These are phyloP conservation scores for Thermothelomyces thermophilus DNA, from an alignment of 2,329 filamentous ascomycete species.

Conservation along the genomic window DNA sequence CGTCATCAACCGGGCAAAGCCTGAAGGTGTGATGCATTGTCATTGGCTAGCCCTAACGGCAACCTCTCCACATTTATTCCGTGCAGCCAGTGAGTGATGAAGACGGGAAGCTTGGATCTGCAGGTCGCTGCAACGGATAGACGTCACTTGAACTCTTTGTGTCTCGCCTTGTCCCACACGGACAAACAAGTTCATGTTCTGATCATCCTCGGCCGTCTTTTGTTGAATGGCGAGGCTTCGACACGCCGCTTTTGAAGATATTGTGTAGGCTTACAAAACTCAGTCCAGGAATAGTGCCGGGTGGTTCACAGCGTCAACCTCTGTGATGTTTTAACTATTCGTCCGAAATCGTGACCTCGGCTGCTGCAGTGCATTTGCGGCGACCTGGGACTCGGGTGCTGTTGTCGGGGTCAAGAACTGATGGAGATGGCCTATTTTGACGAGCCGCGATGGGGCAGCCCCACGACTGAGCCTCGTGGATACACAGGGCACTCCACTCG, in stretches of 20 bases:
- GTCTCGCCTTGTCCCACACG: neutral
- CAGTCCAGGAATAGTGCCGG: too few relatives aligned
- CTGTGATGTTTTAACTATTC: too few relatives aligned
- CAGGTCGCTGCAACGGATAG: neutral
- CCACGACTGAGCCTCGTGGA: constrained; percentile 10
- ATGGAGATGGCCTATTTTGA: neutral
- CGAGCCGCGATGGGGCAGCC: neutral
- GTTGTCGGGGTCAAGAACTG: too few relatives aligned
- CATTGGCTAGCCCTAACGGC: constrained; percentile 13
- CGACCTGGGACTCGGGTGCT: too few relatives aligned
- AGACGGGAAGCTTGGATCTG: neutral
- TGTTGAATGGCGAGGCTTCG: too few relatives aligned
- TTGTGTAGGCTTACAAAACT: too few relatives aligned
- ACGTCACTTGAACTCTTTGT: constrained; percentile 3
- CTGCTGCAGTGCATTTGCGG: neutral
- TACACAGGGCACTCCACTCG: neutral
- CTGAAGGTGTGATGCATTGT: neutral
- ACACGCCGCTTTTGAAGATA: too few relatives aligned
- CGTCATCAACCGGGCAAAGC: neutral
- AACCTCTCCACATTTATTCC: neutral
- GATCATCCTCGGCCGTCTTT: too few relatives aligned
- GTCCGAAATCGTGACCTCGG: neutral
- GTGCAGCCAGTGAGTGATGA: neutral
- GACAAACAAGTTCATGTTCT: neutral
- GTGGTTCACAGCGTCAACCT: too few relatives aligned